These are phyloP conservation scores for Globisporangium solare DNA, from an alignment of 352 stramenopile species.

Conservation along the genomic window DNA sequence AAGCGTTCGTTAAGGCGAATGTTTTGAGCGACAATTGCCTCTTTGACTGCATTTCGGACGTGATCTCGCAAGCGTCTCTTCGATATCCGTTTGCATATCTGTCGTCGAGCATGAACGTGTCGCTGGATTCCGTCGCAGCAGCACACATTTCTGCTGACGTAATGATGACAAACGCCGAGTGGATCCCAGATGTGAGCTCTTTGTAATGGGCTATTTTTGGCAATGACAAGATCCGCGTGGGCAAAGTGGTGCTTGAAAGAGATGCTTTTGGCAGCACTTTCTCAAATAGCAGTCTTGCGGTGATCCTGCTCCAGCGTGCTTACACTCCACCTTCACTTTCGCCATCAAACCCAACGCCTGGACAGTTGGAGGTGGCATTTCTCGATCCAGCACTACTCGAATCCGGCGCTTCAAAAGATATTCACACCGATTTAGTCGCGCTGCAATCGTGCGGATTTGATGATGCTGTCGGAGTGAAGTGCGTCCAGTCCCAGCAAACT, in stretches of 20 bases:
- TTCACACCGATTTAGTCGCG: too few relatives aligned
- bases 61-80: background rate
- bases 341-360: too few relatives aligned
- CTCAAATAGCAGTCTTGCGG: background rate
- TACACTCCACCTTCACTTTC: background rate
- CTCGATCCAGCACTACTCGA: too few relatives aligned
- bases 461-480: background rate
- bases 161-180: constrained; percentile 1
- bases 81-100: constrained; percentile 7
- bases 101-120: background rate
- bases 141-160: background rate
- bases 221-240: constrained; percentile 2
- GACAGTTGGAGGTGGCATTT: too few relatives aligned
- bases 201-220: background rate
- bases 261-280: background rate
- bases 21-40: background rate
- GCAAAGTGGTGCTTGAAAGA: background rate
- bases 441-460: background rate
- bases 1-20: constrained; percentile 1
- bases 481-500: constrained; percentile 2
- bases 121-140: background rate
- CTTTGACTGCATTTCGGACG: background rate
- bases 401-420: too few relatives aligned
- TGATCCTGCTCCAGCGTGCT: background rate
- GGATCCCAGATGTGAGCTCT: background rate